Evolutionary conservation across 345 rosid genomes (phyloP), one percentile per base, ranked within the genome.

Genomic region (Bruguiera sexangula): DNA sequence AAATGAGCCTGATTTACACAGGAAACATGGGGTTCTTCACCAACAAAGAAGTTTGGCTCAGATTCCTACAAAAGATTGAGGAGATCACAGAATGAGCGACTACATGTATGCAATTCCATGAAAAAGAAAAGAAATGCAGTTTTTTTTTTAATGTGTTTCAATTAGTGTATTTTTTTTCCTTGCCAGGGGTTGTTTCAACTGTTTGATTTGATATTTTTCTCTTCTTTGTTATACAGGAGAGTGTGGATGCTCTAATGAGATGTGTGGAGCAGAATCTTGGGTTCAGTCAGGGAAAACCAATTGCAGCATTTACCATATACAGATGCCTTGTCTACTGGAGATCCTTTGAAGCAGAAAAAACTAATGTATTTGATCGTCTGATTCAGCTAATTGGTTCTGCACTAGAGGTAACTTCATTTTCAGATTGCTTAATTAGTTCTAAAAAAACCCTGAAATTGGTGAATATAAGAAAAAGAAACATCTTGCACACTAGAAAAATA

Each of bases 261-360:
- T 85, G 93, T 77, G 96, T 92, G 65, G 73, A 62, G 69, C 81
- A 83, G 63, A 87, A 88, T 75, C 76, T 92, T 63, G 97, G 96
- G 50, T 89, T 86, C 76, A 86, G 90, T 77, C 84, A 86, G 16
- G 98, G 86, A 71, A 90, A 92, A 73, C 92, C 99, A 61, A 73
- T 90, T 71, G 99, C 97, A 52, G 99, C 98, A 67, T 85, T 96
- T 82, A 90, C 99, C 55, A 90, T 90, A 78, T 96, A 96, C 73
- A 96, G 84, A 78, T 92, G 97, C 80, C 99, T 92, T 72, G 86
- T 89, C 69, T 89, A 92, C 56, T 96, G 99, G 99, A 96, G 86
- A 78, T 96, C 91, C 69, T 96, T 92, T 80, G 99, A 92, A 80
- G 97, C 97, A 7, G 98, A 92, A 76, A 92, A 82, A 75, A 90